These are phyloP conservation scores for Lepidium didymum DNA, from an alignment of 345 rosid genomes.

Conservation along the genomic window DNA sequence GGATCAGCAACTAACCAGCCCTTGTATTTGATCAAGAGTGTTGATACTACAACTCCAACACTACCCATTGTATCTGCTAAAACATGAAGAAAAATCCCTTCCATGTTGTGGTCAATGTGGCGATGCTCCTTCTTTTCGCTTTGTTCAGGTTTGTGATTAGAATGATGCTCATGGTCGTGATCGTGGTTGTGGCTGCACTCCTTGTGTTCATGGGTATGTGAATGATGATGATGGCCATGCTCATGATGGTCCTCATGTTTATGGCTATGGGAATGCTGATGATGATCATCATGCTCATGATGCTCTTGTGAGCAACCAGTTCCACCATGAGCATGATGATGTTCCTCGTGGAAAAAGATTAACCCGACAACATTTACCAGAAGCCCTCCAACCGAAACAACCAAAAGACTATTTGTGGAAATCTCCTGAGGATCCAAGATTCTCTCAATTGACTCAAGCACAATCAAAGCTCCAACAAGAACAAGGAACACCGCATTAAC, in stretches of 20 bases:
- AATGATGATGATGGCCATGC: constrained; percentile 15
- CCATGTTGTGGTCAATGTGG: constrained; percentile 97
- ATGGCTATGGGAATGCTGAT: constrained; percentile 26
- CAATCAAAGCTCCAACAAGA: constrained; percentile 85
- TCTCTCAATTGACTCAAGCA: constrained; percentile 88
- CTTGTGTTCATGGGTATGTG: not conserved
- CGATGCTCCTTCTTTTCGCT: constrained; percentile 29
- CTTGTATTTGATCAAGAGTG: constrained; percentile 88
- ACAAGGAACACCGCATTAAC: constrained; percentile 88
- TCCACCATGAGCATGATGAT: constrained; percentile 98
- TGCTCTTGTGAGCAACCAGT: constrained; percentile 64
- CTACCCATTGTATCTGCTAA: constrained; percentile 97
- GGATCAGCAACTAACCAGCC: constrained; percentile 99
- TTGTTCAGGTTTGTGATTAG: constrained; percentile 8
- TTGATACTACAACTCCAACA: constrained; percentile 88
- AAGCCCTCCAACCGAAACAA: constrained; percentile 89
- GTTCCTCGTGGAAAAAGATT: constrained; percentile 96
- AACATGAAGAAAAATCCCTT: constrained; percentile 93
- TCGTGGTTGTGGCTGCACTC: constrained; percentile 8
- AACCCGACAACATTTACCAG: constrained; percentile 79
- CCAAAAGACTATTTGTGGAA: constrained; percentile 73
- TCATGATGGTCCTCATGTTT: constrained; percentile 16
- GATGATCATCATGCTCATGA: constrained; percentile 29
- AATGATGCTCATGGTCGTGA: constrained; percentile 23
- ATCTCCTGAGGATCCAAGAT: constrained; percentile 96